Percentiles rank a stretch among this genome's conserved stretches.
phyloP scores from a whole-genome alignment of 2,329 filamentous ascomycete genomes.

The Phaeosphaeriaceae sp. region DNA sequence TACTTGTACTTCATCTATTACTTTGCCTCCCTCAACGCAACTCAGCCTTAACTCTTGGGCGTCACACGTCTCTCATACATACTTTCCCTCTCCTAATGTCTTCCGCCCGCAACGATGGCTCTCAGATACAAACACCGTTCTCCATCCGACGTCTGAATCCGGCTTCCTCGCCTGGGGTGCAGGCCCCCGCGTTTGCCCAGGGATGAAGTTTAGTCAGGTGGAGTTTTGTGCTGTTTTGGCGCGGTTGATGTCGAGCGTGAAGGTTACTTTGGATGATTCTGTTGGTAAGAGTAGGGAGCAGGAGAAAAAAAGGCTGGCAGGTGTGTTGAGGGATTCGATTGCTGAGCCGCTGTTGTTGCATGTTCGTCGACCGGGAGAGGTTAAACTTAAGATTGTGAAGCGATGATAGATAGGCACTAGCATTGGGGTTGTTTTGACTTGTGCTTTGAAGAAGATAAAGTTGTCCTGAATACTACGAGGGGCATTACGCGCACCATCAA shows the following conservation, averaged over 20 bases:
- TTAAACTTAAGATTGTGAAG: slow-evolving; percentile 14
- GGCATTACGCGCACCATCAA: no score
- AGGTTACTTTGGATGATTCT: slow-evolving; percentile 2
- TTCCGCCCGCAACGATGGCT: slow-evolving; percentile 46
- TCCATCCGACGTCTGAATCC: not conserved
- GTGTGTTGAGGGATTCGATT: slow-evolving; percentile 1
- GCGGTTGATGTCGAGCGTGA: slow-evolving; percentile 8
- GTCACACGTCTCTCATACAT: slow-evolving; percentile 7
- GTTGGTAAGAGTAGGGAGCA: not conserved
- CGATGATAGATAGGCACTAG: slow-evolving; percentile 4
- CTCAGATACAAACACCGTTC: not conserved
- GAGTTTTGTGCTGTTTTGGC: slow-evolving; percentile 55
- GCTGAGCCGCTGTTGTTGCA: not conserved
- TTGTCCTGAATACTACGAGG: no score
- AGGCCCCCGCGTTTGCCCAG: slow-evolving; percentile 58
- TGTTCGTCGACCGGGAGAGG: slow-evolving; percentile 5
- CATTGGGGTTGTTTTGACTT: no score
- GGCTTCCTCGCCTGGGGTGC: slow-evolving; percentile 47
- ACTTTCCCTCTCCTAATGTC: slow-evolving; percentile 3
- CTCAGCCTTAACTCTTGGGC: not conserved
- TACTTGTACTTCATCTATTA: no score
- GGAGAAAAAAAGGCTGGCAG: slow-evolving; percentile 1
- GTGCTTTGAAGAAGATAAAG: no score
- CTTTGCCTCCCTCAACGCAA: no score
- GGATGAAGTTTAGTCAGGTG: slow-evolving; percentile 50